phyloP scores from a whole-genome alignment of 345 rosid species.

The Aquilaria yunnanensis region DNA sequence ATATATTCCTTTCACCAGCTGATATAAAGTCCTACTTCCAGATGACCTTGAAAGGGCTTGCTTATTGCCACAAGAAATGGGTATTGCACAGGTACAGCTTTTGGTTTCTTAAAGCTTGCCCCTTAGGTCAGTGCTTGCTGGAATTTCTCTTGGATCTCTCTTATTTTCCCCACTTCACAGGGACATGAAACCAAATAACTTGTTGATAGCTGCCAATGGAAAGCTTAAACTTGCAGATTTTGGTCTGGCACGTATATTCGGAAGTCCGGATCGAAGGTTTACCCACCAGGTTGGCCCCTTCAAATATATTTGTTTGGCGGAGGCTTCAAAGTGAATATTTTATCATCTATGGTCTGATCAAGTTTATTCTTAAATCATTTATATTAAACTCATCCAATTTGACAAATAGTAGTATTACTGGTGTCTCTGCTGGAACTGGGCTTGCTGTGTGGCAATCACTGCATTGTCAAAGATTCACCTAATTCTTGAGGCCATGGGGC shows the following conservation, averaged over 20 bases:
- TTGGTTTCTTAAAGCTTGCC: not conserved
- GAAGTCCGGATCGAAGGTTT: constrained; percentile 59
- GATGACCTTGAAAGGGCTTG: constrained; percentile 52
- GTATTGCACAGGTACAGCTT: constrained; percentile 41
- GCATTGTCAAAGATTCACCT: too few species aligned
- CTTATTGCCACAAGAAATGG: constrained; percentile 58
- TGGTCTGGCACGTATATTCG: constrained; percentile 51
- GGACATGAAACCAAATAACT: constrained; percentile 65
- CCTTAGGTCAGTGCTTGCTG: not conserved
- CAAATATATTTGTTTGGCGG: not conserved
- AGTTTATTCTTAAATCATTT: too few species aligned
- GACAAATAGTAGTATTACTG: too few species aligned
- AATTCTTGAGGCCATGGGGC: too few species aligned
- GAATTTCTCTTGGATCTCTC: constrained; percentile 2
- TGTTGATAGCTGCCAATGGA: constrained; percentile 51
- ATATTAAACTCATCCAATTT: too few species aligned
- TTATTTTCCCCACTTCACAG: constrained; percentile 14
- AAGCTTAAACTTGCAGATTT: constrained; percentile 53
- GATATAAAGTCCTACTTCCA: constrained; percentile 54
- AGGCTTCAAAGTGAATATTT: too few species aligned
- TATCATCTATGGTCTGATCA: too few species aligned
- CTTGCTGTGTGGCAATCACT: too few species aligned
- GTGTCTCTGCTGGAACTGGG: too few species aligned
- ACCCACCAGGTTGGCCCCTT: constrained; percentile 41
- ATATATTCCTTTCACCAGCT: constrained; percentile 48